phyloP scores from a whole-genome alignment of 306 rosid species.

The Cicer chorassanicum region DNA sequence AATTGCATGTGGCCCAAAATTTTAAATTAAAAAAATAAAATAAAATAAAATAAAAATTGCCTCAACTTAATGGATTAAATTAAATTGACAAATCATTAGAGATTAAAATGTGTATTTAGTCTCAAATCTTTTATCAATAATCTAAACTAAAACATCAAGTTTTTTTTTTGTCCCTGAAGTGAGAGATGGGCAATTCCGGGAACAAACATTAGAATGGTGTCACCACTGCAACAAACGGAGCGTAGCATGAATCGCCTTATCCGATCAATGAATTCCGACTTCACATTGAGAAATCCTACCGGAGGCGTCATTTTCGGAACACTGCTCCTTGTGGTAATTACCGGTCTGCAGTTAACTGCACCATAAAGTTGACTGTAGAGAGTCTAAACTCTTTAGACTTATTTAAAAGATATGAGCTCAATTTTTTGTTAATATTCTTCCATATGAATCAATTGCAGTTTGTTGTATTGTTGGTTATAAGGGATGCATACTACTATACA shows the following conservation, averaged over 20 bases:
- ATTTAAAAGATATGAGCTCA: neutral
- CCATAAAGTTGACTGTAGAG: too few relatives aligned
- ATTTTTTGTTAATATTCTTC: neutral
- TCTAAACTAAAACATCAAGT: neutral
- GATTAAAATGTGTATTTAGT: too few relatives aligned
- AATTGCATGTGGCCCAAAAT: too few relatives aligned
- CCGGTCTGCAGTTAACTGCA: too few relatives aligned
- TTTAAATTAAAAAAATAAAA: too few relatives aligned
- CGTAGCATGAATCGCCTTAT: neutral
- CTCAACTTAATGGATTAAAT: too few relatives aligned
- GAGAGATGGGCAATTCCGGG: neutral
- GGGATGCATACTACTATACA: conserved; percentile 16
- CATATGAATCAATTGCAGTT: conserved; percentile 28
- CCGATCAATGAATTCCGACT: neutral
- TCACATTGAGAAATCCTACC: conserved; percentile 13
- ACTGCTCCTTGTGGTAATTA: conserved; percentile 32
- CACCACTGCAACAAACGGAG: conserved; percentile 20
- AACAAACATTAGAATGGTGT: neutral
- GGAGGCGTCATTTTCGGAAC: conserved; percentile 19
- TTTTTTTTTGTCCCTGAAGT: neutral
- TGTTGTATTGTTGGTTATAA: neutral
- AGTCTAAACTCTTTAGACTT: neutral
- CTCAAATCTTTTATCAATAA: neutral
- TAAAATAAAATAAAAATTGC: too few relatives aligned
- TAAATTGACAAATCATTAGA: too few relatives aligned